These are phyloP conservation scores for Dactylonectria estremocensis DNA, from an alignment of 2,329 filamentous ascomycete species.

Conservation along the genomic window DNA sequence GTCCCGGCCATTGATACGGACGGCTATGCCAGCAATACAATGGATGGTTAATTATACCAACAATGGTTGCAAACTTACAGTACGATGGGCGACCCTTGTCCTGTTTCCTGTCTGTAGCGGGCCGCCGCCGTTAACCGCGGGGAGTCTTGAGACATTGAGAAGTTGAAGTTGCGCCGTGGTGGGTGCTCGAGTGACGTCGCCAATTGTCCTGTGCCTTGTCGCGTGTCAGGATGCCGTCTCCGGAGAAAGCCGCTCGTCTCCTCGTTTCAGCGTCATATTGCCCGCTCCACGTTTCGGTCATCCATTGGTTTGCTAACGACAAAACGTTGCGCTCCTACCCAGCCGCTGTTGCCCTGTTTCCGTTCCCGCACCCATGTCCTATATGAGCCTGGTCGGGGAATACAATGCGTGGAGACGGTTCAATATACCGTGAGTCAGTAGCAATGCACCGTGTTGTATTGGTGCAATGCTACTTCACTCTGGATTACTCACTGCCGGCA, in stretches of 20 bases:
- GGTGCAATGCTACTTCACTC: slow-evolving; percentile 4
- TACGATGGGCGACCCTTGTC: not conserved
- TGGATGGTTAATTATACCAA: not conserved
- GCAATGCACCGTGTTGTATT: slow-evolving; percentile 9
- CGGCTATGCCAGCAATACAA: slow-evolving; percentile 8
- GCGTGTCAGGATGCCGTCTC: slow-evolving; percentile 22
- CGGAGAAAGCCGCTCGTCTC: slow-evolving; percentile 22
- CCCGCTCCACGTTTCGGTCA: slow-evolving; percentile 26
- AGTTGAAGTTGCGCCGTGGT: too few relatives aligned
- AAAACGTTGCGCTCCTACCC: not conserved
- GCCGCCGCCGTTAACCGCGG: not conserved
- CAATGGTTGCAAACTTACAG: too few relatives aligned
- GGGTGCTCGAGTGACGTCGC: not conserved
- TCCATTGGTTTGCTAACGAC: slow-evolving; percentile 19
- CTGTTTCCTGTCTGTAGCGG: slow-evolving; percentile 26
- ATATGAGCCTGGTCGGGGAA: slow-evolving; percentile 18
- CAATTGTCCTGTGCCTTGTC: not conserved
- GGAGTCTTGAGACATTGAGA: not conserved
- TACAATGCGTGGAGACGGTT: slow-evolving; percentile 15
- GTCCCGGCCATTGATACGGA: slow-evolving; percentile 14
- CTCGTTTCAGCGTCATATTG: slow-evolving; percentile 24
- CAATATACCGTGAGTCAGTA: slow-evolving; percentile 13
- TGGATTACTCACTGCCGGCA: slow-evolving; percentile 2
- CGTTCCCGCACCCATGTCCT: slow-evolving; percentile 17
- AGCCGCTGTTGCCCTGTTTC: slow-evolving; percentile 7